These are phyloP conservation scores for Mrakia gelida DNA, from an alignment of 768 basidiomycete genomes.

Conservation along the genomic window DNA sequence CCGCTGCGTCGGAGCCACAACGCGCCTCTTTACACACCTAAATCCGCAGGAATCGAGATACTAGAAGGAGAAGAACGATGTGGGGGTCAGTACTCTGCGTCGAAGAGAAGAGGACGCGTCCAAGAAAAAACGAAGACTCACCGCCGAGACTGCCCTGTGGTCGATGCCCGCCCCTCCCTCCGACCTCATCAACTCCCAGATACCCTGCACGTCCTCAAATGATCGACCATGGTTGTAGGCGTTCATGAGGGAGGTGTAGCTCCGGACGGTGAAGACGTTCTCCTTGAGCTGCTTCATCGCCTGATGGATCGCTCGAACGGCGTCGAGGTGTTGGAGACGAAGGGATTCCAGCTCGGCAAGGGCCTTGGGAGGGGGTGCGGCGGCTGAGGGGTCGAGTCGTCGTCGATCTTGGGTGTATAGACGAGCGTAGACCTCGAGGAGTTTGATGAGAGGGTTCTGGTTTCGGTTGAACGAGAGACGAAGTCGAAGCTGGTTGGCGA, in stretches of 20 bases:
- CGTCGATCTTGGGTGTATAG: too few relatives aligned
- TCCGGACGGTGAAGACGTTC: not conserved
- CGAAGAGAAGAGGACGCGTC: too few relatives aligned
- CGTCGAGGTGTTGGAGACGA: not conserved
- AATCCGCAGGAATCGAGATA: not conserved
- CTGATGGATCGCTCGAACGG: not conserved
- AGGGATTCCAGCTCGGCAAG: not conserved
- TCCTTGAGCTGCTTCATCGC: not conserved
- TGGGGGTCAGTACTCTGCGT: too few relatives aligned
- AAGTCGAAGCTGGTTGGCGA: too few relatives aligned
- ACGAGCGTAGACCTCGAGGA: too few relatives aligned
- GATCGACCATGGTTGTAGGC: not conserved
- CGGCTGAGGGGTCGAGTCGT: not conserved
- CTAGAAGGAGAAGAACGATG: not conserved
- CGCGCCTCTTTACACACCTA: not conserved
- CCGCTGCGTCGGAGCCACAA: not conserved
- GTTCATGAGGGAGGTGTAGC: not conserved
- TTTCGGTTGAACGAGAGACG: too few relatives aligned
- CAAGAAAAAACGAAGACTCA: not conserved
- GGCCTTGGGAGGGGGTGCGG: not conserved
- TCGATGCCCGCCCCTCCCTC: not conserved
- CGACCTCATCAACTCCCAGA: not conserved
- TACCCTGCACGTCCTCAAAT: not conserved
- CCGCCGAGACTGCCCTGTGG: not conserved
- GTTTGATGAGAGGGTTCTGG: too few relatives aligned